A percentile compares a stretch with the other conserved stretches of the same genome.
These are phyloP conservation scores for Elaeis oleifera DNA, from an alignment of 202 grass and related monocot genomes.

Conservation along the genomic window DNA sequence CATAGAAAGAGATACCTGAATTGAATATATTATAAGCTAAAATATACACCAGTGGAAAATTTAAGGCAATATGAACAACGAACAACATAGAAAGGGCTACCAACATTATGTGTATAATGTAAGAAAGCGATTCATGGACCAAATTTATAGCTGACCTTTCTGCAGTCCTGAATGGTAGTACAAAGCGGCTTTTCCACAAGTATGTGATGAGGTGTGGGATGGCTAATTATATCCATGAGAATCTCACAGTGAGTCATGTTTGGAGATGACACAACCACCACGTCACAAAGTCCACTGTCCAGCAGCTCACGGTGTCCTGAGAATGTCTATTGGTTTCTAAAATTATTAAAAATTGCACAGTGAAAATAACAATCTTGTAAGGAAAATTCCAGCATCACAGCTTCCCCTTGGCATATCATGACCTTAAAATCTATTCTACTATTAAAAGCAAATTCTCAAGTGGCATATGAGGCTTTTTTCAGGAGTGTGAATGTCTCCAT, in stretches of 20 bases:
- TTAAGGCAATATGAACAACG: constrained; percentile 5
- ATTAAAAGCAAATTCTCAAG: no score
- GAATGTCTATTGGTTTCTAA: constrained; percentile 43
- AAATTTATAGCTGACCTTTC: constrained; percentile 36
- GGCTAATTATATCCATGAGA: constrained; percentile 68
- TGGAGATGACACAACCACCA: constrained; percentile 61
- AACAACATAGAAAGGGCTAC: constrained; percentile 1
- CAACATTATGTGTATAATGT: no score
- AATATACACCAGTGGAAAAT: no score
- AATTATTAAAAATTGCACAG: constrained; percentile 10
- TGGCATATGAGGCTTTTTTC: no score
- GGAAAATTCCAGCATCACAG: no score
- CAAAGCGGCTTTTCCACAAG: constrained; percentile 96
- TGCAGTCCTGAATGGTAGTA: constrained; percentile 69
- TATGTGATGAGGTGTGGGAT: constrained; percentile 53
- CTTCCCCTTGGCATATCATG: no score
- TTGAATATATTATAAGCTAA: no score
- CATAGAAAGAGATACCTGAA: no score
- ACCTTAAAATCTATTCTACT: no score
- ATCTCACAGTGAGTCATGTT: constrained; percentile 95
- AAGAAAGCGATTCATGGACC: no score
- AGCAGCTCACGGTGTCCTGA: constrained; percentile 66
- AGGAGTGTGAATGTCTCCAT: no score
- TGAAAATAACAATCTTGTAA: neutral
- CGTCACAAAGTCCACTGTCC: constrained; percentile 73